A percentile compares a stretch with the other conserved stretches of the same genome.
These are phyloP conservation scores for Aspergillus cristatus DNA, from an alignment of 495 filamentous ascomycete species.

Conservation along the genomic window DNA sequence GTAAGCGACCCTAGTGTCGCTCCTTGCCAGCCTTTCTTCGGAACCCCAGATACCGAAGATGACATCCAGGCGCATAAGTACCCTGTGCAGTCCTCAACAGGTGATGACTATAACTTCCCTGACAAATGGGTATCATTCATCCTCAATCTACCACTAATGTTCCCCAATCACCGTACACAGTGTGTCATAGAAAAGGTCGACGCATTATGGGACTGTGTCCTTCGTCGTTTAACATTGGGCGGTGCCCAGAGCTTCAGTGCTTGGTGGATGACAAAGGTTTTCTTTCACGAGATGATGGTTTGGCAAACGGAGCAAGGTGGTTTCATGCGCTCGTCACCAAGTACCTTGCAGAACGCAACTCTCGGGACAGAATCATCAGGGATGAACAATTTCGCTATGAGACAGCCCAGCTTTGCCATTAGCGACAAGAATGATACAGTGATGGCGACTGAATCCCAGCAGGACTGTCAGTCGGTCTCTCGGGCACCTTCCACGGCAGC, in stretches of 20 bases:
- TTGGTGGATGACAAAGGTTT: conserved; percentile 98
- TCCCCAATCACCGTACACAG: conserved; percentile 60
- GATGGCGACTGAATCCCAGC: conserved; percentile 3
- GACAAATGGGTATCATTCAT: conserved; percentile 84
- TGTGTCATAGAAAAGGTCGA: conserved; percentile 38
- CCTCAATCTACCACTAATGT: conserved; percentile 59
- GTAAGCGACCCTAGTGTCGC: conserved; percentile 25
- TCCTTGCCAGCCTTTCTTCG: conserved; percentile 26
- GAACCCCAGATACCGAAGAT: conserved; percentile 34
- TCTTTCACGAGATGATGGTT: conserved; percentile 88
- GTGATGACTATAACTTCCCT: conserved; percentile 54
- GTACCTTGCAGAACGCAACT: conserved; percentile 33
- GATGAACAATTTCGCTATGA: conserved; percentile 16
- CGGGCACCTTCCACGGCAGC: conserved; percentile 3
- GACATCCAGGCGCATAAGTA: conserved; percentile 23
- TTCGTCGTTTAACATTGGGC: conserved; percentile 54
- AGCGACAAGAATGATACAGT: conserved; percentile 7
- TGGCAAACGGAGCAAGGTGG: conserved; percentile 91
- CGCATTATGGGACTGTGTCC: conserved; percentile 36
- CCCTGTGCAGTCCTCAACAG: conserved; percentile 26
- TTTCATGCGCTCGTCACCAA: conserved; percentile 60
- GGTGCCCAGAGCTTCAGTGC: conserved; percentile 81
- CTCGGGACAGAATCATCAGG: conserved; percentile 20
- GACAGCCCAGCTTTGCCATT: conserved; percentile 9
- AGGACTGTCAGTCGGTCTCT: conserved; percentile 1